Base-by-base conservation (phyloP, 495 filamentous ascomycete species). In the Penicillium steckii region DNA sequence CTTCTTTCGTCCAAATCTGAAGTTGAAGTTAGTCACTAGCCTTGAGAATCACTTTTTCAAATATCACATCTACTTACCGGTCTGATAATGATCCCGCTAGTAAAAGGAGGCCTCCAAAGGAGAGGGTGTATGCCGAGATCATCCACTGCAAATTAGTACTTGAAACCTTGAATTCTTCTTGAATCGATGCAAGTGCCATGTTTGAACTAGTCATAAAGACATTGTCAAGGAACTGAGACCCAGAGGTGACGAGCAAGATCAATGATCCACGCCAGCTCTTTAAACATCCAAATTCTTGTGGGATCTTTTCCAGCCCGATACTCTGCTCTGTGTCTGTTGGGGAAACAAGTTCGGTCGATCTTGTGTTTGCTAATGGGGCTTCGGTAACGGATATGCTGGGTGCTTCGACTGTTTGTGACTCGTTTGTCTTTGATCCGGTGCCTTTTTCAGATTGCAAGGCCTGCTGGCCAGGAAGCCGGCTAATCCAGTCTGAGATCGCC, bases 181-280 rank as follows among this genome's bases (percentile, higher is more conserved):
- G 66, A 13, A 71, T 71, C 0, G 68, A 68, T 7, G 68, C 66
- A 40, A 71, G 27, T 4, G 66, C 68, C 50, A 71, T 64, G 18
- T 71, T 71, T 18, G 68, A 60, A 25, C 68, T 71, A 10, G 68
- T 71, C 68, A 71, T 71, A 45, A 69, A 71, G 8, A 71, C 68
- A 52, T 71, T 71, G 25, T 71, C 68, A 8, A 71, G 62, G 33
- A 69, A 71, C 26, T 71, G 68, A 15, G 68, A 69, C 48, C 68
- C 68, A 1, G 66, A 71, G 13, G 68, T 71, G 1, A 71, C 68
- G 24, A 71, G 55, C 44, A 71, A 46, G 21, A 71, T 69, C 59
- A 71, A 48, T 17, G 48, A 46, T 9, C 68, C 67, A 56, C 60
- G 66, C 67, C 67, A 70, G 25, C 63, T 68, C 10, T 40, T 56